Evolutionary conservation across 129 eudicot genomes (phyloP).

Genomic region (Cynara cardunculus): DNA sequence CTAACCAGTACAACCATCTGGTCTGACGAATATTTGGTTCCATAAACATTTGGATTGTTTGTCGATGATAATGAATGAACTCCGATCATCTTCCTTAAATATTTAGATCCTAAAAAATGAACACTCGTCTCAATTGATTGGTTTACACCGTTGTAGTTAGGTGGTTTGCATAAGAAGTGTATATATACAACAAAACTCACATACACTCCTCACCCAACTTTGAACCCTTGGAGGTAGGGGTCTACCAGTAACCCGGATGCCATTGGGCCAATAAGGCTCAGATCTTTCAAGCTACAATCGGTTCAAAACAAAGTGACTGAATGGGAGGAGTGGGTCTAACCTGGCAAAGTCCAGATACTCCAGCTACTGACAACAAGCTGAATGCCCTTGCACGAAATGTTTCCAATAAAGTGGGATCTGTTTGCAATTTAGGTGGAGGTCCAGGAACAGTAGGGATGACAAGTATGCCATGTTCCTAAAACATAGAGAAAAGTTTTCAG

Average conservation of each 20-base stretch:
- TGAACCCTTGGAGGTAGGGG: background rate
- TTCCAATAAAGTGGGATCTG: conserved; percentile 60
- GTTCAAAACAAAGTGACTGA: background rate
- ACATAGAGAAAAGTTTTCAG: background rate
- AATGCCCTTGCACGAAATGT: conserved; percentile 76
- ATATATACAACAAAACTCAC: too few relatives aligned
- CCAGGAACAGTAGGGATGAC: conserved; percentile 89
- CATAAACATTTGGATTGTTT: too few relatives aligned
- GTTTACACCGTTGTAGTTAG: too few relatives aligned
- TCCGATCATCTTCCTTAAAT: too few relatives aligned
- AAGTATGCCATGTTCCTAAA: conserved; percentile 64
- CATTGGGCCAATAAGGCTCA: background rate
- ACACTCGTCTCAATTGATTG: too few relatives aligned
- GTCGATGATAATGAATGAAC: too few relatives aligned
- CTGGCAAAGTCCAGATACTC: conserved; percentile 96
- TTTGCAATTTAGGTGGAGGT: conserved; percentile 77
- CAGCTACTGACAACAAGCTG: conserved; percentile 77
- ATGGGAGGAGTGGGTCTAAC: conserved; percentile 29
- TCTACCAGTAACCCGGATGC: background rate
- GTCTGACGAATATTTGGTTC: too few relatives aligned
- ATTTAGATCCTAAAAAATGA: too few relatives aligned
- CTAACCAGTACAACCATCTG: too few relatives aligned
- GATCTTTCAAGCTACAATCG: background rate
- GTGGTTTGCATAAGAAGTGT: too few relatives aligned
- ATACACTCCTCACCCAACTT: too few relatives aligned